Base-by-base conservation (phyloP, 768 basidiomycete species). In the Zangia roseola region DNA sequence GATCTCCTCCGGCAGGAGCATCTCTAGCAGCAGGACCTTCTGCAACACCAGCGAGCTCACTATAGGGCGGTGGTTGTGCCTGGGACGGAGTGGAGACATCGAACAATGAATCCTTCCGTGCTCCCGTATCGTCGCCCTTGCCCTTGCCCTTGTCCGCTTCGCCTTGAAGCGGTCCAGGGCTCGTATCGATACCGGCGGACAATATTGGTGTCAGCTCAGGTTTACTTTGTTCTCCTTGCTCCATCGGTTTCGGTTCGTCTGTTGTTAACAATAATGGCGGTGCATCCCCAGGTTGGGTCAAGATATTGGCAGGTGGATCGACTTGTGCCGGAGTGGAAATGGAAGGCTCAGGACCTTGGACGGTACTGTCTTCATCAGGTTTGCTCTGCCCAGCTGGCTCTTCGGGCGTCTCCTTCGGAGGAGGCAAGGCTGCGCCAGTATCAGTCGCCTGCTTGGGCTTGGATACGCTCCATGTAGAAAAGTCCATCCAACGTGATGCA, bases 61-160 rank as follows among this genome's bases (percentile, higher is more conserved):
- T 61, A 26, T 63, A 69, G 1, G 66, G 55, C 12, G 66, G 66
- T 5, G 68, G 66, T 8, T 65, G 65, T 10, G 59, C 41, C 6
- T 52, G 3, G 4, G 43, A 14, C n/a, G 54, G 50, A 34, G 57
- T 16, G 4, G 52, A 43, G 1, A 58, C 0, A 19, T 58, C 49
- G 12, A 56, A 13, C 13, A 47, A 23, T 5, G 49, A 53, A 1
- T 35, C 25, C 43, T 39, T 40, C 2, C 30, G 52, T 12, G 33
- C 43, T 6, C 16, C 40, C 1, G 36, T 33, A 19, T 13, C 8
- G n/a, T 31, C 34, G 8, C 23, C 41, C 28, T 34, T 40, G 25
- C 31, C 6, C 12, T 31, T 31, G 8, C 23, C 41, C 28, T 34
- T 40, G 25, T 35, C 6, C 12, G 19, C 36, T 16, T 3, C 43